phyloP scores from a whole-genome alignment of 495 filamentous ascomycete species.

The Podospora tetraspora region DNA sequence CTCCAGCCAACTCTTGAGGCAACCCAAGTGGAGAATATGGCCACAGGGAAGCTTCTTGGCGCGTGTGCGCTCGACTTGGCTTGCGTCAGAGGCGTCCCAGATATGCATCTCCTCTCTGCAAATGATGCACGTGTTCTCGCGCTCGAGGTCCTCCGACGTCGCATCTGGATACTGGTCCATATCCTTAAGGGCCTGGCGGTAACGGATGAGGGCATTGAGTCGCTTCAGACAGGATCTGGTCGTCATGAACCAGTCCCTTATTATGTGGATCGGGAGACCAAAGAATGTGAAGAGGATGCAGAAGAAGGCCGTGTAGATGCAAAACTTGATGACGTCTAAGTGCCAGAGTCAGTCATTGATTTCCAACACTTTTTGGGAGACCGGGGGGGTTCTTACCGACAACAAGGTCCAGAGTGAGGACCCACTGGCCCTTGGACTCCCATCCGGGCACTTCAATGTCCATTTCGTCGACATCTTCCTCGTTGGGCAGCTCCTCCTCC shows the following conservation, averaged over 20 bases:
- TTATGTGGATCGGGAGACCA: constrained; percentile 91
- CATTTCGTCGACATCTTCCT: constrained; percentile 81
- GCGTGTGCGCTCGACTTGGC: constrained; percentile 69
- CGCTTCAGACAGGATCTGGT: constrained; percentile 84
- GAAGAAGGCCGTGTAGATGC: constrained; percentile 88
- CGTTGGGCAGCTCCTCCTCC: constrained; percentile 52
- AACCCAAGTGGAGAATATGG: constrained; percentile 90
- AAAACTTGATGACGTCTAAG: constrained; percentile 81
- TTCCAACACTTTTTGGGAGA: neutral
- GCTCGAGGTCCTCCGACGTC: constrained; percentile 72
- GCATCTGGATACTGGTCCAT: constrained; percentile 94
- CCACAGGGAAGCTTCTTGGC: constrained; percentile 96
- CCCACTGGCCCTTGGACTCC: constrained; percentile 93
- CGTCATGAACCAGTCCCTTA: constrained; percentile 91
- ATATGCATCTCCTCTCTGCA: constrained; percentile 93
- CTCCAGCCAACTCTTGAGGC: constrained; percentile 95
- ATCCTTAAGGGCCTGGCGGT: constrained; percentile 79
- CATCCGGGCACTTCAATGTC: constrained; percentile 93
- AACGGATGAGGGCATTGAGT: constrained; percentile 79
- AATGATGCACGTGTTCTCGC: constrained; percentile 94
- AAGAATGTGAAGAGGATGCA: constrained; percentile 88
- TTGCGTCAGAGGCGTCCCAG: constrained; percentile 49
- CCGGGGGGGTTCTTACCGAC: constrained; percentile 52
- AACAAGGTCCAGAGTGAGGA: constrained; percentile 80
- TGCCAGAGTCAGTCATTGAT: constrained; percentile 18